Base-by-base conservation (phyloP, 1,139 yeast genomes). In the Suhomyces panamericanus region DNA sequence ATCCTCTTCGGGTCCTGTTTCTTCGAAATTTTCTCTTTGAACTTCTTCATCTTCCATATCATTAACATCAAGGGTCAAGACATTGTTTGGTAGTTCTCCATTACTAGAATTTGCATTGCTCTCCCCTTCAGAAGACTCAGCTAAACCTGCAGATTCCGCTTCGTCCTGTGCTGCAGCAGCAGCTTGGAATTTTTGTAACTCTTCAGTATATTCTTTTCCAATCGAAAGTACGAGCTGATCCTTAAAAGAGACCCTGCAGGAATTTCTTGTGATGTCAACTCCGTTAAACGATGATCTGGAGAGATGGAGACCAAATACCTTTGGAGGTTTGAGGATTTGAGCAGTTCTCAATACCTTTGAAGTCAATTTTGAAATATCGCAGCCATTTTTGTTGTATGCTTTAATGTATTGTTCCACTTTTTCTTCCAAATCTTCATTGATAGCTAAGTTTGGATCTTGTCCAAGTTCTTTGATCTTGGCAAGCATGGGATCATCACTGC, bases 221-320 rank as follows among this genome's bases (percentile, higher is more conserved):
- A 78, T 73, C 6, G 74, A 69, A 32, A 88, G 63, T 6, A 73
- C 71, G 44, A 90, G 60, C 3, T 59, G 62, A 53, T 85, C 93
- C 16, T 77, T 80, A 55, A 85, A 85, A 4, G 72, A 61, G 6
- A 91, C 91, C 43, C 81, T 72, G 62, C 96, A 89, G 6, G 87
- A 72, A 62, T 90, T 91, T 56, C 96, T 78, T 3, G 85, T 75
- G 2, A 87, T 81, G 26, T 78, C 80, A 41, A 80, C 79, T n/a
- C 87, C 90, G 43, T 80, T 77, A 59, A 78, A 90, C 32, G 86
- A 76, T 0, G 96, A 89, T 55, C 98, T 74, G 6, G 96, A 87
- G 42, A 91, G 68, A 61, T 91, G 97, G 15, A 91, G 67, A 0
- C 88, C 80, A 49, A 90, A 72, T 11, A 87, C 71, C 44, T 78